A percentile compares a stretch with the other conserved stretches of the same genome.
phyloP scores from a whole-genome alignment of 768 basidiomycete genomes.

The Vararia minispora region DNA sequence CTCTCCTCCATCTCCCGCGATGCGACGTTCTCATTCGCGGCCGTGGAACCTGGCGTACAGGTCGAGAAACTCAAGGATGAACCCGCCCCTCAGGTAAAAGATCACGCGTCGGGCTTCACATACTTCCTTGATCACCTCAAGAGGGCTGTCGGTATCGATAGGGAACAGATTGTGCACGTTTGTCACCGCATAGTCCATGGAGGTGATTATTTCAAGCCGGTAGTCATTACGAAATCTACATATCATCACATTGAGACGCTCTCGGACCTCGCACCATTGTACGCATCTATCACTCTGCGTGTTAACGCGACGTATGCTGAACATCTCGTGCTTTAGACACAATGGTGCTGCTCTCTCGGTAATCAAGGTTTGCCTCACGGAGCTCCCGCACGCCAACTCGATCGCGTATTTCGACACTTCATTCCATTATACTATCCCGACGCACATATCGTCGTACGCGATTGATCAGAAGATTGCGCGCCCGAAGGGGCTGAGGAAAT shows the following conservation, averaged over 20 bases:
- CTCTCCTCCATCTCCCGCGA: slow-evolving; percentile 51
- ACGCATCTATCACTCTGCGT: slow-evolving; percentile 20
- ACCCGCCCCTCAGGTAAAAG: slow-evolving; percentile 27
- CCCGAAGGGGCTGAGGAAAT: slow-evolving; percentile 67
- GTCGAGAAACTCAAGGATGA: slow-evolving; percentile 28
- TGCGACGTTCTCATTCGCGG: slow-evolving; percentile 36
- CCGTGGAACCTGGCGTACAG: slow-evolving; percentile 7
- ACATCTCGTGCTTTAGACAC: slow-evolving; percentile 29
- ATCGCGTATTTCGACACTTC: slow-evolving; percentile 86
- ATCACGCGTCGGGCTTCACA: slow-evolving; percentile 53
- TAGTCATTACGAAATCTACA: slow-evolving; percentile 54
- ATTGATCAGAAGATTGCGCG: slow-evolving; percentile 53
- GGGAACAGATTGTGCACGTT: slow-evolving; percentile 36
- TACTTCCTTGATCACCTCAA: slow-evolving; percentile 44
- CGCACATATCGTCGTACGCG: slow-evolving; percentile 70
- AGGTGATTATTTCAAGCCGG: slow-evolving; percentile 62
- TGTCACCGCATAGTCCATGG: slow-evolving; percentile 85
- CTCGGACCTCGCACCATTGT: slow-evolving; percentile 75
- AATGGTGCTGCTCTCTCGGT: slow-evolving; percentile 52
- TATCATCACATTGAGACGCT: slow-evolving; percentile 64
- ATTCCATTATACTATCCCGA: slow-evolving; percentile 69
- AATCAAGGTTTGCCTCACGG: slow-evolving; percentile 46
- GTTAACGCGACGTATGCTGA: background rate
- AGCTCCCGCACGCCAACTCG: slow-evolving; percentile 56
- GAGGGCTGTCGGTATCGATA: slow-evolving; percentile 30